phyloP scores from a whole-genome alignment of 768 basidiomycete genomes.

The Leucocoprinus sp. region DNA sequence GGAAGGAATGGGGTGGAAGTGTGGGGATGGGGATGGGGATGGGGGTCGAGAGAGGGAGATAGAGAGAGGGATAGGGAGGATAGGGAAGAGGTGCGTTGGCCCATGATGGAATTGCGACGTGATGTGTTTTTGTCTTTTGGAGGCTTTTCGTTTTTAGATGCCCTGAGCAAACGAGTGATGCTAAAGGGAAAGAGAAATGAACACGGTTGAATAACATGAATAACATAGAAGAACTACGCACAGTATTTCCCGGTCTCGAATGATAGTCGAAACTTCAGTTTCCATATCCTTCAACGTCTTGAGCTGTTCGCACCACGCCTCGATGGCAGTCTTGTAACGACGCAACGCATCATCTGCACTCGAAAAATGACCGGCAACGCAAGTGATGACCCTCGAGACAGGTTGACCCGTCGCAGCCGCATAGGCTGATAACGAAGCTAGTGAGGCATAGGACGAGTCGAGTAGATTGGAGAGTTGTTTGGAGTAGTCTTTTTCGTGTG shows the following conservation, averaged over 20 bases:
- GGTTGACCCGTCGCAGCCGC: slow-evolving; percentile 57
- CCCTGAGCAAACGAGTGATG: slow-evolving; percentile 72
- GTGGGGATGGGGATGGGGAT: too few relatives aligned
- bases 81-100: slow-evolving; percentile 33
- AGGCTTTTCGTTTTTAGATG: slow-evolving; percentile 46
- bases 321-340: slow-evolving; percentile 50
- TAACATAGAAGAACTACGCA: slow-evolving; percentile 27
- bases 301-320: slow-evolving; percentile 59
- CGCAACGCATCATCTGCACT: slow-evolving; percentile 63
- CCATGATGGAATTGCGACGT: slow-evolving; percentile 30
- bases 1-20: slow-evolving; percentile 18
- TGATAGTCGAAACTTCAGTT: slow-evolving; percentile 61
- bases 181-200: slow-evolving; percentile 25
- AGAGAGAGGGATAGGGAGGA: slow-evolving; percentile 27
- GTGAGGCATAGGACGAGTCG: slow-evolving; percentile 48
- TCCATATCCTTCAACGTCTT: slow-evolving; percentile 55
- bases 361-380: slow-evolving; percentile 50
- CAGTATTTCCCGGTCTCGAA: slow-evolving; percentile 79
- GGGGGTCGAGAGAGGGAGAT: neutral
- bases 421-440: slow-evolving; percentile 67
- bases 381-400: slow-evolving; percentile 43
- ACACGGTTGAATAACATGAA: neutral
- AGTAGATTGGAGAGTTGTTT: slow-evolving; percentile 53
- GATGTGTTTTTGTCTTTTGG: slow-evolving; percentile 18
- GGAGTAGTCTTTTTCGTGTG: slow-evolving; percentile 64